Evolutionary conservation across 345 rosid genomes (phyloP), one percentile per base, ranked within the genome.

Genomic region (Streptanthus diversifolius): DNA sequence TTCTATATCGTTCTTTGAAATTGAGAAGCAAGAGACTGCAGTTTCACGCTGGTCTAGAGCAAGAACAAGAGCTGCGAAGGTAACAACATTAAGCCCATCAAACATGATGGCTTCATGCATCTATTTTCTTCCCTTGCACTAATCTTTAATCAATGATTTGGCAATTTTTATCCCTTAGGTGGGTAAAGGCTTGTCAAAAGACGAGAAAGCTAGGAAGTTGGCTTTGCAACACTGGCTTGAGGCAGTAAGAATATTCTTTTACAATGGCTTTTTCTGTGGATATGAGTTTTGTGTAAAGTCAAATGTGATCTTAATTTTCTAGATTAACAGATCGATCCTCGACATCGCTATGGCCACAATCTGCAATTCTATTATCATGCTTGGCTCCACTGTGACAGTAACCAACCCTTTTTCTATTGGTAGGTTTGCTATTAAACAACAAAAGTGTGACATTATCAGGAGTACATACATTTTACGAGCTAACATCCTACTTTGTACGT

Each of bases 141-240:
- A 7, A 15, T 63, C 22, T 64, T 64, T 27, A 17, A 17, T 3
- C n/a, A 7, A 36, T 41, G 70, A 8, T 43, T 33, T 54, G 32
- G 14, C 15, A 30, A 56, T 33, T 15, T 49, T 25, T 3, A 5
- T 63, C 9, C 2, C 32, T 27, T 79, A 93, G 97, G 88, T 93
- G 4, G 98, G 98, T 61, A 90, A 93, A 82, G 98, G 97, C 33
- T 84, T 84, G 74, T 90, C 97, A 4, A 87, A 90, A 77, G 92
- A 87, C 65, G 90, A 79, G 68, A 90, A 84, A 72, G 98, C 97
- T 66, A 82, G 92, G 45, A 86, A 93, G 62, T 87, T 93, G 49
- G 97, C 98, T 68, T 80, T 93, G 69, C 98, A 90, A 72, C 98
- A 93, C 64, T 93, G 98, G 97, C 97, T 93, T 30, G 98, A 93